Evolutionary conservation across 2,329 filamentous ascomycete species (phyloP).

Genomic region (Hyphodiscus sp.): DNA sequence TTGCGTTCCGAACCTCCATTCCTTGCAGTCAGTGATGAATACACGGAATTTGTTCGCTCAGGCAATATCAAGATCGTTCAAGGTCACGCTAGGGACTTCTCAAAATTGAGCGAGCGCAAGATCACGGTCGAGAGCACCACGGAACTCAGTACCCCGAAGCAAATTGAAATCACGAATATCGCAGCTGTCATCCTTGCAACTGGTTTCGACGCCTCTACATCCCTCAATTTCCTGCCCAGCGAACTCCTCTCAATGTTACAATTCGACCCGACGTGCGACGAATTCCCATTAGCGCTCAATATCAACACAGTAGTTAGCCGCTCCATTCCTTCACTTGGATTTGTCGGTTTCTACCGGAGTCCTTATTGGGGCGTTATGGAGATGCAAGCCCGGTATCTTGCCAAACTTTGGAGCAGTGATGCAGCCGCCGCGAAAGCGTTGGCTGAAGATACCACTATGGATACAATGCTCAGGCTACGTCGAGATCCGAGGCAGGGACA

Average conservation of each 20-base stretch:
- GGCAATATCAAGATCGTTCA: constrained; percentile 44
- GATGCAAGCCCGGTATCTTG: constrained; percentile 70
- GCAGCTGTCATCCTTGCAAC: constrained; percentile 68
- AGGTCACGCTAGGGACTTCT: constrained; percentile 15
- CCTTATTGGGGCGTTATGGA: constrained; percentile 86
- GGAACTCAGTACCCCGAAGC: constrained; percentile 15
- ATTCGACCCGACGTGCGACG: constrained; percentile 40
- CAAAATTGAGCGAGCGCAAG: neutral
- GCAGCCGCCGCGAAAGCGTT: constrained; percentile 21
- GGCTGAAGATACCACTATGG: constrained; percentile 18
- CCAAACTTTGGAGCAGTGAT: constrained; percentile 47
- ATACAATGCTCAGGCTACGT: constrained; percentile 24
- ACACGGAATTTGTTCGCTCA: constrained; percentile 66
- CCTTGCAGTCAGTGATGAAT: constrained; percentile 64
- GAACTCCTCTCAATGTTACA: constrained; percentile 50
- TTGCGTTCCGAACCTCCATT: constrained; percentile 47
- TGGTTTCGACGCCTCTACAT: constrained; percentile 61
- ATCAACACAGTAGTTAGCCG: constrained; percentile 60
- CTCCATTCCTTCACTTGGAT: constrained; percentile 58
- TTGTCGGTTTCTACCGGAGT: constrained; percentile 78
- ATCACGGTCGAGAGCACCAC: neutral
- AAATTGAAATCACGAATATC: constrained; percentile 43
- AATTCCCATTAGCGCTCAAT: constrained; percentile 59
- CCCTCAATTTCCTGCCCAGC: constrained; percentile 57
- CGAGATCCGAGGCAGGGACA: constrained; percentile 45